A percentile compares a stretch with the other conserved stretches of the same genome.
These are phyloP conservation scores for Pseudogymnoascus sp. DNA, from an alignment of 2,329 filamentous ascomycete species.

Conservation along the genomic window DNA sequence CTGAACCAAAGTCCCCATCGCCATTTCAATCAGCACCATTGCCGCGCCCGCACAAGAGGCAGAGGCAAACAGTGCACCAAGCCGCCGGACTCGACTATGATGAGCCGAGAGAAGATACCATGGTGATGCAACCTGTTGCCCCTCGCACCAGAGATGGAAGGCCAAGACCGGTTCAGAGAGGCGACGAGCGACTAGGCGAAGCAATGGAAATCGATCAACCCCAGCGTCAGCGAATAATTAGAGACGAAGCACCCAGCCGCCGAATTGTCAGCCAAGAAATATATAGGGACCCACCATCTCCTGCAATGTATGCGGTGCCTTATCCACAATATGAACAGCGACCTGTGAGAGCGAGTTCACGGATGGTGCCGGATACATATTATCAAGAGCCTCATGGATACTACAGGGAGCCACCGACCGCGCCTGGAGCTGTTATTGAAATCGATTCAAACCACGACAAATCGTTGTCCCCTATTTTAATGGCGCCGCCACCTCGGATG, in stretches of 20 bases:
- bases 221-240: background rate
- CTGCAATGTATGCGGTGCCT: constrained; percentile 22
- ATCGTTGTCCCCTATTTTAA: constrained; percentile 41
- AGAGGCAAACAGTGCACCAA: constrained; percentile 39
- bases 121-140: constrained; percentile 20
- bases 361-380: constrained; percentile 23
- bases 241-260: background rate
- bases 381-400: constrained; percentile 30
- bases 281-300: constrained; percentile 20
- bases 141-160: constrained; percentile 10
- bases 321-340: constrained; percentile 21
- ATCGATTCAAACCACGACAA: constrained; percentile 41
- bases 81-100: constrained; percentile 35
- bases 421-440: constrained; percentile 39
- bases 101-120: constrained; percentile 38
- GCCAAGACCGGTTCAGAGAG: background rate
- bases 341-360: constrained; percentile 23
- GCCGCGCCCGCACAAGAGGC: constrained; percentile 48
- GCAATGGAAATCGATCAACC: constrained; percentile 10
- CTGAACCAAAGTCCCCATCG: constrained; percentile 56
- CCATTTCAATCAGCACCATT: constrained; percentile 46
- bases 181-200: background rate
- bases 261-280: constrained; percentile 2
- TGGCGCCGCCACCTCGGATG: constrained; percentile 38
- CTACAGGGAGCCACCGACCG: constrained; percentile 37